Base-by-base conservation (phyloP, 2,329 filamentous ascomycete genomes). In the Pseudogymnoascus sp. region DNA sequence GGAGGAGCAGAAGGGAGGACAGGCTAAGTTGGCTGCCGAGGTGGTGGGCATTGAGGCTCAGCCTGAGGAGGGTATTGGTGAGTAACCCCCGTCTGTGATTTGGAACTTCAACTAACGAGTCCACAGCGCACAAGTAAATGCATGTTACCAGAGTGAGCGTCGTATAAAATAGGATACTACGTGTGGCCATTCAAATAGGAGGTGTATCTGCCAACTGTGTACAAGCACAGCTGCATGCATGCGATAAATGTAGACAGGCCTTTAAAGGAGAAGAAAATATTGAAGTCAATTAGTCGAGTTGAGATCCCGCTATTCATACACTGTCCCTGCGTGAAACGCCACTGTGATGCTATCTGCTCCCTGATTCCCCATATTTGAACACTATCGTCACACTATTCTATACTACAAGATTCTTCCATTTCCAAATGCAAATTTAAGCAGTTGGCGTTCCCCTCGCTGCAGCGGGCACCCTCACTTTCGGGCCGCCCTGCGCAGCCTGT, bases 1-100 rank as follows among this genome's bases (percentile, higher is more conserved):
- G 84, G 89, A 93, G 58, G 89, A 93, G 70, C 77, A 80, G 65
- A 72, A 74, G 63, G 75, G 75, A 66, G 78, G 78, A 72, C 80
- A 81, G 72, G 66, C 68, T 53, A 73, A 73, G 66, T 72, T 77
- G 63, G 84, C 84, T 11, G 86, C 84, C 2, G 86, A 89, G 75
- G 80, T 86, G 61, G 82, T 79, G 30, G 83, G 78, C 36, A 75
- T 88, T 63, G 74, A 82, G 72, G 81, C 86, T 38, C 70, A 78
- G 66, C 76, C 81, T 30, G 84, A 80, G 64, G 85, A 88, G 73
- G 85, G 82, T 63, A 83, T 84, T 64, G 59, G 61, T 63, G 43
- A 63, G 61, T 63, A 25, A 20, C 35, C 25, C 15, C 33, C 36
- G 7, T 38, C 53, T 15, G 20, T 37, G 33, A 5, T 18, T 59